Evolutionary conservation across 2,329 filamentous ascomycete genomes (phyloP), one percentile per base, ranked within the genome.

Genomic region (Colletotrichum tabaci): DNA sequence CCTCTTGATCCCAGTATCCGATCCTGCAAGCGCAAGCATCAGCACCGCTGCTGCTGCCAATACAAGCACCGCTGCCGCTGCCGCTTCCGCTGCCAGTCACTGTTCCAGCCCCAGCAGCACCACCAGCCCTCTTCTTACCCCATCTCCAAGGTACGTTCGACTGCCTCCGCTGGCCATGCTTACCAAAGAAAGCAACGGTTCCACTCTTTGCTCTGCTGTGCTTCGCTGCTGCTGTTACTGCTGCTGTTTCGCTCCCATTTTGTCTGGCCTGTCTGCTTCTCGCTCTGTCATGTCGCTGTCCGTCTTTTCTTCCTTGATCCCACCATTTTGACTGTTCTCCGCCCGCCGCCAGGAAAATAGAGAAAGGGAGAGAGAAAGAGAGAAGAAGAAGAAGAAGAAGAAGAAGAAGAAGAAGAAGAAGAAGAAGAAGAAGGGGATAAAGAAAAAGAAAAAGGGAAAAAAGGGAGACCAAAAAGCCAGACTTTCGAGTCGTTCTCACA

Each of bases 1-100:
- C 75, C 78, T 78, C 50, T 55, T 74, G 58, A 76, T 78, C 75
- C 68, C 73, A 53, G 53, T 40, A 64, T 53, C 69, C 60, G 73
- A 75, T 68, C 76, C 74, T 61, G 72, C 76, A 52, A 75, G 71
- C 61, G 72, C 74, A 66, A 71, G 67, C 68, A 71, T 75, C 63
- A 75, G 70, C 72, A 62, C 74, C 76, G 60, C 30, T 30, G 30
- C 30, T 30, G 30, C 30, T 30, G 30, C 61, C 50, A 53, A 62
- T 62, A 62, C 47, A 62, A 58, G 53, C 66, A 57, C 61, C 23
- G 49, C 44, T 40, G n/a, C 55, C 42, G 52, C 52, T 61, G 53
- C 61, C 46, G 60, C 30, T 35, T 2, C 30, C 8, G 30, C 30
- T 35, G 30, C 30, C 30, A 35, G 30, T 35, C 30, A 35, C 30